Evolutionary conservation across 1,284 basidiomycete species (phyloP).

Genomic region (Melampsora allii-populina): DNA sequence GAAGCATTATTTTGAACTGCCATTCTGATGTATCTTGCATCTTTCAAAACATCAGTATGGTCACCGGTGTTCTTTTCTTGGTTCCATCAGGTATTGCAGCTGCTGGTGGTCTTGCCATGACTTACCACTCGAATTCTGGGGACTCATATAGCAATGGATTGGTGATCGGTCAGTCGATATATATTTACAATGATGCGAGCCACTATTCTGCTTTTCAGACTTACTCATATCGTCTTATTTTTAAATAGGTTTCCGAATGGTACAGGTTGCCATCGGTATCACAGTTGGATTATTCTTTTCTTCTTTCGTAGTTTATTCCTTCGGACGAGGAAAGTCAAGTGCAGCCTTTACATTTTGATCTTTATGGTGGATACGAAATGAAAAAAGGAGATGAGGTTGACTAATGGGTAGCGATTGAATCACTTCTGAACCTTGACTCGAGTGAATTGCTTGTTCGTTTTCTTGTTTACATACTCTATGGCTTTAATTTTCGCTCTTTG

Average conservation of each 20-base stretch:
- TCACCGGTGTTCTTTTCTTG: conserved; percentile 44
- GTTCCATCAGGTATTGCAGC: conserved; percentile 75
- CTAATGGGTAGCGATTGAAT: too few relatives aligned
- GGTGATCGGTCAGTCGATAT: conserved; percentile 47
- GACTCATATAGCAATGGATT: conserved; percentile 56
- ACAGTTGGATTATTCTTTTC: conserved; percentile 86
- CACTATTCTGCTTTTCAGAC: not conserved
- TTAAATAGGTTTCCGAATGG: conserved; percentile 60
- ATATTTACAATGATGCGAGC: not conserved
- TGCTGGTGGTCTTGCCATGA: conserved; percentile 72
- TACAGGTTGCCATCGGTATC: conserved; percentile 81
- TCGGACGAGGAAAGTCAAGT: conserved; percentile 74
- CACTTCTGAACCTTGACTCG: too few relatives aligned
- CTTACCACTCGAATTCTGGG: conserved; percentile 61
- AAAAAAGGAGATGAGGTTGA: not conserved
- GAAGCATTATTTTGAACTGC: not conserved
- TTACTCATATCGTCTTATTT: not conserved
- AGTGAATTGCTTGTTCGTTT: too few relatives aligned
- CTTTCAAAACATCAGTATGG: conserved; percentile 17
- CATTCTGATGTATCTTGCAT: not conserved
- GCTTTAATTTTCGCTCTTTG: too few relatives aligned
- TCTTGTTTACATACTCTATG: too few relatives aligned
- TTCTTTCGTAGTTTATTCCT: conserved; percentile 77
- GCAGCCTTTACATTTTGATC: conserved; percentile 74
- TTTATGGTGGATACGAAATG: not conserved